Base-by-base conservation (phyloP, 768 basidiomycete species). In the Clavulina sp. region DNA sequence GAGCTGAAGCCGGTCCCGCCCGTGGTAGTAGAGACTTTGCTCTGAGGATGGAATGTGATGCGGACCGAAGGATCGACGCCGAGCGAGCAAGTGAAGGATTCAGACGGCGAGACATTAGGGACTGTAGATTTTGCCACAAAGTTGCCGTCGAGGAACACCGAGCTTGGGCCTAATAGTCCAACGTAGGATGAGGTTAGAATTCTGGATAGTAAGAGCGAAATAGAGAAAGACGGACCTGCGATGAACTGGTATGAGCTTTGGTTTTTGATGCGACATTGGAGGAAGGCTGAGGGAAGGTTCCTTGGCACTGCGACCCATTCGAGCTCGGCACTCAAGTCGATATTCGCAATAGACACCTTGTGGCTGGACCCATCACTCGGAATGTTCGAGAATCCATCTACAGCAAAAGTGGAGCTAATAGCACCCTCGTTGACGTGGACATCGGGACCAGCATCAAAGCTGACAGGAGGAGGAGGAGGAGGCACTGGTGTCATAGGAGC, bases 61-160 rank as follows among this genome's bases (percentile, higher is more conserved):
- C 50, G 48, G 18, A 57, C n/a, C 1, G 56, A 51, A 9, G 56
- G 51, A 26, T 57, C 56, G 38, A 57, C 40, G 5, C 56, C 54
- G n/a, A 57, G 47, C 13, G 55, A 56, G 19, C 54, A 50, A 3
- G 52, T 33, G 48, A 56, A 56, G n/a, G 30, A 43, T 19, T 56
- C 55, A 23, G 40, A 28, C 16, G 55, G 52, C 23, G 38, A 21
- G 30, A 47, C 55, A 36, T 31, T 24, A 4, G 55, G 55, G 23
- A 56, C 24, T 18, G 49, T n/a, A 0, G 55, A 56, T 41, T 54
- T 56, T 49, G 54, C 40, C 26, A 56, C 36, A 32, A 56, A 56
- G 46, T 43, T 54, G 16, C 52, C 55, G 44, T 56, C 55, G 36
- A 56, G 49, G 49, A 50, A 56, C 21, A 56, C 53, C 43, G 41